Percentiles rank a stretch among this genome's conserved stretches.
These are phyloP conservation scores for Ogataea thermomethanolica DNA, from an alignment of 805 yeast genomes.

Conservation along the genomic window DNA sequence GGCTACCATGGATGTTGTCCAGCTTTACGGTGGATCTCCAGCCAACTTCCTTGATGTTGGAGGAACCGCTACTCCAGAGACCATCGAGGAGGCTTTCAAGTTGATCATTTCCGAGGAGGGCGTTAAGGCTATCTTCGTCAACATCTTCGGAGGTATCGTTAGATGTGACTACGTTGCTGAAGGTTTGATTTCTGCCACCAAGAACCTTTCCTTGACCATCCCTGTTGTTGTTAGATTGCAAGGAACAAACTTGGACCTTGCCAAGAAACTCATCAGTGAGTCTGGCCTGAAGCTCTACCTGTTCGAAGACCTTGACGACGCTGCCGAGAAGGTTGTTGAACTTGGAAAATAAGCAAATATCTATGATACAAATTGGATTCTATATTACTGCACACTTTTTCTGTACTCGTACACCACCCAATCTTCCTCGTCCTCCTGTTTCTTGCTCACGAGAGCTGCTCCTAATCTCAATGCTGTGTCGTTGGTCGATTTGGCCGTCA, in stretches of 20 bases:
- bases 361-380: conserved; percentile 13
- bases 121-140: conserved; percentile 94
- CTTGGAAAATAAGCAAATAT: conserved; percentile 35
- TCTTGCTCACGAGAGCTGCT: conserved; percentile 66
- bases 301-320: conserved; percentile 90
- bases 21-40: conserved; percentile 97
- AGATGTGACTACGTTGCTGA: conserved; percentile 98
- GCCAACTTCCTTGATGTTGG: conserved; percentile 99
- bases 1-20: conserved; percentile 99
- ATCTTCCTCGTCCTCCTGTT: conserved; percentile 59
- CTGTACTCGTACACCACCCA: conserved; percentile 43
- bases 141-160: conserved; percentile 99
- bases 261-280: conserved; percentile 77
- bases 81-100: conserved; percentile 95
- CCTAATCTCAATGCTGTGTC: conserved; percentile 58
- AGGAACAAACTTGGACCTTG: conserved; percentile 93
- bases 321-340: conserved; percentile 92
- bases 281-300: conserved; percentile 93
- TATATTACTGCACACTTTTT: conserved; percentile 31
- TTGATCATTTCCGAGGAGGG: conserved; percentile 84
- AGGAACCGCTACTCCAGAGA: conserved; percentile 99
- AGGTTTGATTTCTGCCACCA: conserved; percentile 94
- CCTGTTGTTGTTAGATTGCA: conserved; percentile 98
- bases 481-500: conserved; percentile 66
- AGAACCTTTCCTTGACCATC: conserved; percentile 81